phyloP scores from a whole-genome alignment of 371 early-diverging fungal species.

The Mortierella sp. region DNA sequence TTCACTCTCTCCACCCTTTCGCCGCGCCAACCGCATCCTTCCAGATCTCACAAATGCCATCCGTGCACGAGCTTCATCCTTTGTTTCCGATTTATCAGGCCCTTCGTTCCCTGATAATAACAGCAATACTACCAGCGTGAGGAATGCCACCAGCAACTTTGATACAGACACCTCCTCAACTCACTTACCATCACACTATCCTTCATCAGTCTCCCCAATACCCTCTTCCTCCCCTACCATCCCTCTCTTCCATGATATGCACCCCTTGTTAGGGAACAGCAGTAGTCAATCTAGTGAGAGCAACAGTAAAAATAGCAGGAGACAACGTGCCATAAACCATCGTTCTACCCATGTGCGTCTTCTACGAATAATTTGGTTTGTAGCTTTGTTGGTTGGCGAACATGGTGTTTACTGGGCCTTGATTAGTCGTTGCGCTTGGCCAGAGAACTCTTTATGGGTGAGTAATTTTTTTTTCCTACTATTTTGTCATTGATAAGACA shows the following conservation, averaged over 20 bases:
- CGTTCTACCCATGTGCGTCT: slow-evolving; percentile 25
- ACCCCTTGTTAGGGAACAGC: background rate
- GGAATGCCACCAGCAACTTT: background rate
- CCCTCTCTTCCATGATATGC: background rate
- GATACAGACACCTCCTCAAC: background rate
- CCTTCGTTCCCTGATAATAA: background rate
- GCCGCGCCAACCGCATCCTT: background rate
- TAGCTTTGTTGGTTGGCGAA: slow-evolving; percentile 28
- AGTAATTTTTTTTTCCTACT: background rate
- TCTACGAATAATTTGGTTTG: slow-evolving; percentile 31
- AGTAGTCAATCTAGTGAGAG: background rate
- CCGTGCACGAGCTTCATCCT: slow-evolving; percentile 15
- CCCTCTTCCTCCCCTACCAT: background rate
- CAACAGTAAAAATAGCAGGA: background rate
- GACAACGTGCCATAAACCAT: slow-evolving; percentile 11
- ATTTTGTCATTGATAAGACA: background rate
- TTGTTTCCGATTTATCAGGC: slow-evolving; percentile 10
- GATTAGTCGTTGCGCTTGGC: slow-evolving; percentile 43
- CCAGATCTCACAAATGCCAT: slow-evolving; percentile 13
- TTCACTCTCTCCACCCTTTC: slow-evolving; percentile 9
- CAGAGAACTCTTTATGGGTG: slow-evolving; percentile 48
- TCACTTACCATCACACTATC: background rate
- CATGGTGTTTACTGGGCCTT: slow-evolving; percentile 33
- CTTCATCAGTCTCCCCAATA: background rate
- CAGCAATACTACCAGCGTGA: background rate